Evolutionary conservation across 768 basidiomycete species (phyloP), one percentile per base, ranked within the genome.

Genomic region (Boletus vermiculosoides): DNA sequence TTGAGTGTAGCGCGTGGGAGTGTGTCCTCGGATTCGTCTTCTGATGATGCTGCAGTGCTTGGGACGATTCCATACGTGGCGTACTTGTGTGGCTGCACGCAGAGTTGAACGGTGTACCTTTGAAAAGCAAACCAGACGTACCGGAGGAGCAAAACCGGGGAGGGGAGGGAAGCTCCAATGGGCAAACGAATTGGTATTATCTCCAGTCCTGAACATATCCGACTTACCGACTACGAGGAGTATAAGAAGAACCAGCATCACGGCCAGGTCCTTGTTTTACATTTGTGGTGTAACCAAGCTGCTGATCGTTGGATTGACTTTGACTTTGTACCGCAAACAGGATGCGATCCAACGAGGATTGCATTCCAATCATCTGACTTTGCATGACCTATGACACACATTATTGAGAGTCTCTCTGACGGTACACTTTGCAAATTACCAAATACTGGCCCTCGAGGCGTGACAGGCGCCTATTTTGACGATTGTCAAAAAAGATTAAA

Each of bases 311-410:
- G 42, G 68, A 60, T 51, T 75, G 78, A 42, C 63, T 64, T 62
- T 75, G 77, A 42, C 50, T 66, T 64, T 83, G 88, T 55, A 93
- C 77, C 3, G 83, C 86, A 45, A 80, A 76, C 53, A 94, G 74
- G 67, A 94, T 94, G 50, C 92, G 83, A 73, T 94, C 92, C 60
- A 94, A 72, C 25, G 91, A 88, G 6, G 90, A 88, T 73, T 94
- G 92, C 87, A 94, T 90, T 64, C 92, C 92, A 64, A 94, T 93
- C 89, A 94, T 92, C 70, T 93, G 92, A 74, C 90, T 91, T 71
- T 94, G 90, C 84, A 94, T 90, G 63, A 92, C 87, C 90, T 91
- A 59, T 41, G 37, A 58, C 55, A 23, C 20, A 18, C 36, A 30
- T 30, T 7, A 37, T 50, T 42, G 45, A 59, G 52, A 45, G 34